phyloP scores from a whole-genome alignment of 495 filamentous ascomycete genomes.

The Penicillium bovifimosum region DNA sequence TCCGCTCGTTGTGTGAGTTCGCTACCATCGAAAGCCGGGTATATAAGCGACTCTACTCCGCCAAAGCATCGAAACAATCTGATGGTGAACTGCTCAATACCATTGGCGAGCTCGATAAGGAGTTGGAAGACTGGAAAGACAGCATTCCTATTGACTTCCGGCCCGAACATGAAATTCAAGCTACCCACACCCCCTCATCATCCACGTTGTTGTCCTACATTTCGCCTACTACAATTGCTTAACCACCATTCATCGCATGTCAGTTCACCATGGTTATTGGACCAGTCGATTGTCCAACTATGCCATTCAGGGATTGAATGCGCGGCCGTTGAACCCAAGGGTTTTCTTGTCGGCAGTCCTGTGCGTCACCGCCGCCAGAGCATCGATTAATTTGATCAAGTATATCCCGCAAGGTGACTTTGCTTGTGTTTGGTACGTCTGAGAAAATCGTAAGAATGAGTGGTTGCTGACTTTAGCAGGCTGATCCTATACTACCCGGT shows the following conservation, averaged over 20 bases:
- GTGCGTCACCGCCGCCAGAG: conserved; percentile 85
- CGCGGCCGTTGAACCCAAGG: conserved; percentile 81
- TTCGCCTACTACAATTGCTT: conserved; percentile 98
- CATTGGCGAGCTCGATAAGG: conserved; percentile 89
- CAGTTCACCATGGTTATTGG: conserved; percentile 97
- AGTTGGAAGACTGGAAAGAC: conserved; percentile 96
- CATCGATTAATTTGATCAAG: conserved; percentile 88
- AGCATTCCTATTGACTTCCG: conserved; percentile 88
- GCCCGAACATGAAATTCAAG: conserved; percentile 91
- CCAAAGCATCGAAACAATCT: conserved; percentile 84
- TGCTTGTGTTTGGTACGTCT: conserved; percentile 85
- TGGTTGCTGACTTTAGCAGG: conserved; percentile 44
- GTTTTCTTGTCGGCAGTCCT: conserved; percentile 92
- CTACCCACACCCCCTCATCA: conserved; percentile 77
- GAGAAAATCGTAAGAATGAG: neutral
- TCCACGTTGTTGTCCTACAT: conserved; percentile 89
- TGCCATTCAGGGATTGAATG: conserved; percentile 88
- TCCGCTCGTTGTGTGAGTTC: conserved; percentile 85
- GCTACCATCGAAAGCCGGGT: conserved; percentile 88
- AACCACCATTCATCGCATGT: conserved; percentile 98
- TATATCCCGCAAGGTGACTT: conserved; percentile 95
- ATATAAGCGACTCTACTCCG: conserved; percentile 90
- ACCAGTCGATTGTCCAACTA: conserved; percentile 92
- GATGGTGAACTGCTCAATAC: conserved; percentile 93
- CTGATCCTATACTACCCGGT: conserved; percentile 96